Conservation (phyloP, 2,329 filamentous ascomycete genomes). For the Knufia fluminis region DNA sequence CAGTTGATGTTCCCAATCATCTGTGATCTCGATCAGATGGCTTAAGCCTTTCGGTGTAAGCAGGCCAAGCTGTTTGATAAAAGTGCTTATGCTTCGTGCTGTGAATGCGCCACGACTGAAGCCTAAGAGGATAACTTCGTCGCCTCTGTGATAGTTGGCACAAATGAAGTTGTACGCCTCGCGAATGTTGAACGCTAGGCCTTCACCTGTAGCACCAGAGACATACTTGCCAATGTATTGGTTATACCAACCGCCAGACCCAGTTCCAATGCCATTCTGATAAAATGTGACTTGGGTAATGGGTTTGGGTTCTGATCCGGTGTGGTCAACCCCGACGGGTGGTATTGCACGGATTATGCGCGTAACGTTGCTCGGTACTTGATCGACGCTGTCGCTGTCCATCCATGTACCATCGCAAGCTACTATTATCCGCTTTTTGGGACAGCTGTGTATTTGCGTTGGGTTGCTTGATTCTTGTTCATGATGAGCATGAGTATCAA, state of each 20-base stretch:
- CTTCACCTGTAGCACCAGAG: slow-evolving; percentile 23
- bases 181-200: slow-evolving; percentile 22
- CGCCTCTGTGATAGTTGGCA: slow-evolving; percentile 28
- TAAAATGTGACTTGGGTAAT: slow-evolving; percentile 28
- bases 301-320: slow-evolving; percentile 13
- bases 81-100: slow-evolving; percentile 28
- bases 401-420: slow-evolving; percentile 30
- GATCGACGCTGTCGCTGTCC: slow-evolving; percentile 13
- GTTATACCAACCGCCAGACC: slow-evolving; percentile 20
- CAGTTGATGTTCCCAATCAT: slow-evolving; percentile 24
- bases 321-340: slow-evolving; percentile 22
- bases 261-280: slow-evolving; percentile 28
- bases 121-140: slow-evolving; percentile 31
- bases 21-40: slow-evolving; percentile 21
- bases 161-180: slow-evolving; percentile 27
- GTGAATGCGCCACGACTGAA: slow-evolving; percentile 33
- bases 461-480: slow-evolving; percentile 6
- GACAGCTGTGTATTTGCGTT: not conserved
- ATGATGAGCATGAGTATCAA: not conserved
- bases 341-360: slow-evolving; percentile 26
- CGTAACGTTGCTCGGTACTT: slow-evolving; percentile 27
- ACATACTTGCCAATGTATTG: slow-evolving; percentile 19
- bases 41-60: slow-evolving; percentile 22
- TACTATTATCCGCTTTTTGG: slow-evolving; percentile 26
- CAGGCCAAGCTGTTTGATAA: slow-evolving; percentile 29